Base-by-base conservation (phyloP, 2,329 filamentous ascomycete species). In the Chaetomium olivaceum region DNA sequence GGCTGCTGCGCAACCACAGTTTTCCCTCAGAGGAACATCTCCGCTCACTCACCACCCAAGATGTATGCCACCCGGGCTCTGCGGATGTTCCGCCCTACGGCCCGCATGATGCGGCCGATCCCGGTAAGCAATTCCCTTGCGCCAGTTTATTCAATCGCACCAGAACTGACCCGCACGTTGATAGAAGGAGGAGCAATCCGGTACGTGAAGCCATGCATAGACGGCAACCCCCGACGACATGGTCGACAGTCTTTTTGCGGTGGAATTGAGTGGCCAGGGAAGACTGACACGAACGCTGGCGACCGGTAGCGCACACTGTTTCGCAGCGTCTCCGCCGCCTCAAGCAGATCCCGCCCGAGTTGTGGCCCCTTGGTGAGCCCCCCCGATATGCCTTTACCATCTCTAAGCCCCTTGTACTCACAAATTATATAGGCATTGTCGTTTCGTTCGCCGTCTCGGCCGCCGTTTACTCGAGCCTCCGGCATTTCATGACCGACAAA, bases 291-390 rank as follows among this genome's bases (percentile, higher is more conserved):
- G 62, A 39, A 21, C 48, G 27, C 31, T n/a, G 39, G 65, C 60
- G 71, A 58, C 68, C 64, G 70, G 71, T 73, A 99, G 95, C 92
- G 78, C 95, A 98, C 84, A 97, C 94, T 75, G 88, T 98, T 80
- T 97, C 94, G 72, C 95, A 98, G 85, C 92, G 94, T 78, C 85
- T 99, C 75, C 91, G 93, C 78, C 90, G 88, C 78, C 85, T 97
- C 76, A 93, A 91, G 86, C 89, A 89, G 82, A 90, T 98, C 77
- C 95, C 95, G 73, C 88, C 92, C 73, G 95, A 99, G 86, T 86
- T 99, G 86, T 88, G 93, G 74, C 95, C 95, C 76, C 90, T 99
- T 74, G 93, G 93, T 96, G 89, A 79, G 87, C 64, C 31, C n/a
- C 61, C 36, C 11, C 64, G 29, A 61, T 51, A 14, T 43, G 19